Conservation (phyloP, 2,329 filamentous ascomycete genomes). For the Colletotrichum abscissum region DNA sequence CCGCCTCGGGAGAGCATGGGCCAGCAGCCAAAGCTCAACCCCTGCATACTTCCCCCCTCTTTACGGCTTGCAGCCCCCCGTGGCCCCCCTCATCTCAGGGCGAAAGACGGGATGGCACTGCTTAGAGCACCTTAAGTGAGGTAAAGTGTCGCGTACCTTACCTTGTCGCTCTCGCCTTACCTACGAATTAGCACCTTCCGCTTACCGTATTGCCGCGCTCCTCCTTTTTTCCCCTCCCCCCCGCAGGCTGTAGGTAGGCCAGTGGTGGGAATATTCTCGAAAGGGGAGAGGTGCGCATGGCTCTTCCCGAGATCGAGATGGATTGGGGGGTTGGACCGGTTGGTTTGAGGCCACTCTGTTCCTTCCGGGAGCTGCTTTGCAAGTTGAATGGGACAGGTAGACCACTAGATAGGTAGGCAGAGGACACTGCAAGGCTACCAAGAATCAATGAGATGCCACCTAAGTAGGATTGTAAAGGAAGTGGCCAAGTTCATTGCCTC, state of each 20-base stretch:
- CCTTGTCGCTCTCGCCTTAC: slow-evolving; percentile 2
- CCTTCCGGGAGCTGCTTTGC: background rate
- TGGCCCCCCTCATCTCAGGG: slow-evolving; percentile 27
- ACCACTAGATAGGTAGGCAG: background rate
- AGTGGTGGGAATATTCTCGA: slow-evolving; percentile 36
- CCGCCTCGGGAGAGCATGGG: slow-evolving; percentile 26
- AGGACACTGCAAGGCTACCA: background rate
- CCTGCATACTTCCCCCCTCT: slow-evolving; percentile 18
- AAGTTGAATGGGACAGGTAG: background rate
- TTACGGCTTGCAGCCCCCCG: background rate
- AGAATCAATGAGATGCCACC: background rate
- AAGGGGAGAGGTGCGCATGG: slow-evolving; percentile 19
- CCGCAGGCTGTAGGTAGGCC: background rate
- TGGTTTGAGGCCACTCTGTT: slow-evolving; percentile 31
- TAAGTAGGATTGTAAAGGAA: background rate
- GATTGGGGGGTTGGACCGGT: background rate
- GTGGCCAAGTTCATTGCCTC: background rate
- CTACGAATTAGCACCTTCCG: background rate
- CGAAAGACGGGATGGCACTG: slow-evolving; percentile 35
- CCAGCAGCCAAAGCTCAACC: slow-evolving; percentile 21
- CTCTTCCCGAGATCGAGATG: slow-evolving; percentile 7
- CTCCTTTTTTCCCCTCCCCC: slow-evolving; percentile 11
- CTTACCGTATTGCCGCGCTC: slow-evolving; percentile 4
- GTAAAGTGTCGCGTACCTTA: slow-evolving; percentile 23
- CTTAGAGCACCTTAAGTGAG: slow-evolving; percentile 29